Conservation (phyloP, 2,329 filamentous ascomycete species). For the Coccinonectria pachysandricola region DNA sequence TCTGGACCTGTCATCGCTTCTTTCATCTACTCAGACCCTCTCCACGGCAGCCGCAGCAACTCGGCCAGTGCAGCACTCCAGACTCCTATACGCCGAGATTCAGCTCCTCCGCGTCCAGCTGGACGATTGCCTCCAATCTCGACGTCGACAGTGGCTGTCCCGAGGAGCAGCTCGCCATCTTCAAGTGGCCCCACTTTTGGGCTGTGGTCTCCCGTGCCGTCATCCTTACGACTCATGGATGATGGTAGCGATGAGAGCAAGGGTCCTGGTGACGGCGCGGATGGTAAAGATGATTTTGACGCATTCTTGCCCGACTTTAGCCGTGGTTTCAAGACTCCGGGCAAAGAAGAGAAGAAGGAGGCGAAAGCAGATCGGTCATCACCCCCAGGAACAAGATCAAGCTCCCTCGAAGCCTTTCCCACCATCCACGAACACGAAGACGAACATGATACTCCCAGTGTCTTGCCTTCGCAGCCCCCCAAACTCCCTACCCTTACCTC, state of each 20-base stretch:
- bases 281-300: conserved; percentile 34
- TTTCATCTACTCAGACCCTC: conserved; percentile 31
- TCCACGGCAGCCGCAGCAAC: conserved; percentile 32
- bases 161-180: conserved; percentile 13
- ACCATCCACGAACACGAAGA: background rate
- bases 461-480: conserved; percentile 13
- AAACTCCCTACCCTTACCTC: conserved; percentile 10
- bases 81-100: conserved; percentile 20
- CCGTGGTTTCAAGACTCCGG: conserved; percentile 20
- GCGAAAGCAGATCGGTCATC: background rate
- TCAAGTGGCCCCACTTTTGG: conserved; percentile 15
- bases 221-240: conserved; percentile 32
- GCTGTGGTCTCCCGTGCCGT: conserved; percentile 26
- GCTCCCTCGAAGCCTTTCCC: conserved; percentile 4
- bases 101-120: conserved; percentile 17
- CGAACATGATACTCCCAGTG: conserved; percentile 3
- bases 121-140: conserved; percentile 10
- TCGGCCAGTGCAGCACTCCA: conserved; percentile 31
- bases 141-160: conserved; percentile 7
- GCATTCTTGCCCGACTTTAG: conserved; percentile 43
- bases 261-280: conserved; percentile 18
- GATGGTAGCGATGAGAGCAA: conserved; percentile 35
- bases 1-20: conserved; percentile 22
- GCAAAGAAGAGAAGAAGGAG: conserved; percentile 8
- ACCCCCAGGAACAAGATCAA: conserved; percentile 2